Conservation (phyloP, 352 stramenopile species). For the Poterioochromonas sp. region DNA sequence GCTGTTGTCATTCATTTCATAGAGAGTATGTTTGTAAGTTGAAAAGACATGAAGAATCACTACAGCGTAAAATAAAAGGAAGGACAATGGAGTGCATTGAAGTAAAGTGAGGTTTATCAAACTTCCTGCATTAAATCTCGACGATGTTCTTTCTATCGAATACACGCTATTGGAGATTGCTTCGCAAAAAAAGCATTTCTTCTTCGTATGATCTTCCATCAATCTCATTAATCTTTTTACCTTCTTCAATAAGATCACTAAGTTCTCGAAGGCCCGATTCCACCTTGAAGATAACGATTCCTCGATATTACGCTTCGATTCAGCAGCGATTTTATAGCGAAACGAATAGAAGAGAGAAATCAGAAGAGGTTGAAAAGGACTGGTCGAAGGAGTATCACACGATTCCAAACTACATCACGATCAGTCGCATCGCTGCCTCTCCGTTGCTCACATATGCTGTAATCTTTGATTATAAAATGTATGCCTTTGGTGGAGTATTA, state of each 20-base stretch:
- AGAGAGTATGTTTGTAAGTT: no score
- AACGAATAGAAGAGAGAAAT: background rate
- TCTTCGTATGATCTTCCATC: no score
- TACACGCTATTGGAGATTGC: no score
- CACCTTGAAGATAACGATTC: no score
- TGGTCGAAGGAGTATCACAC: background rate
- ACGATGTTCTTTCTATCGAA: background rate
- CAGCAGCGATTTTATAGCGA: background rate
- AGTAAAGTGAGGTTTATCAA: background rate
- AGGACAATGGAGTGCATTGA: background rate
- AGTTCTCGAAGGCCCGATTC: no score
- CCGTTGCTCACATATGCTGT: conserved; percentile 18
- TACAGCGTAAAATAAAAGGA: no score
- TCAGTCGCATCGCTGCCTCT: conserved; percentile 7
- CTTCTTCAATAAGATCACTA: no score
- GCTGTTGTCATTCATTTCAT: no score
- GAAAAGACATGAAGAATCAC: no score
- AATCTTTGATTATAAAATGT: conserved; percentile 1
- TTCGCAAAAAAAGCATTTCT: no score
- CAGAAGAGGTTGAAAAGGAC: background rate
- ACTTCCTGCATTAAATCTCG: background rate
- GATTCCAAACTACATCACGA: conserved; percentile 28
- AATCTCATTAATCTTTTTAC: no score
- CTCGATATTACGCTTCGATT: no score
- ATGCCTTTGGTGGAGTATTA: background rate